phyloP scores from a whole-genome alignment of 2,329 filamentous ascomycete genomes.

The Trichocomaceae sp. region DNA sequence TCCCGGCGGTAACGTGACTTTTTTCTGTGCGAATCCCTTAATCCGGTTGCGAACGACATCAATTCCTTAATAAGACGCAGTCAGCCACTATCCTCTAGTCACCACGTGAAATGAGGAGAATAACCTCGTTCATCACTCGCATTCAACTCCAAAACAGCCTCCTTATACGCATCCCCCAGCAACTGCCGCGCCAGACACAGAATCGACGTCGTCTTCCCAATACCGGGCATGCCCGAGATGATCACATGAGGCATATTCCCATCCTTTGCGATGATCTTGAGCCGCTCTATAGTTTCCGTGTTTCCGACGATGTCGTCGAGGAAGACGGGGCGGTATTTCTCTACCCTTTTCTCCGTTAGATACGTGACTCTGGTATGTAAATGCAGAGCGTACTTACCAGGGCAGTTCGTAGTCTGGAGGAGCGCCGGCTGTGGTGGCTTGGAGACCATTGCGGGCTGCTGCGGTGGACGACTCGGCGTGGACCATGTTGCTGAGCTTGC shows the following conservation, averaged over 20 bases:
- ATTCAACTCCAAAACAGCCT: constrained; percentile 93
- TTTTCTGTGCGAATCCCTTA: constrained; percentile 98
- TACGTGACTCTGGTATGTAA: background rate
- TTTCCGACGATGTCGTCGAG: constrained; percentile 97
- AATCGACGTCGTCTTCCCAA: constrained; percentile 95
- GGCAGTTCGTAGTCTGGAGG: constrained; percentile 44
- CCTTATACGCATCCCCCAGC: constrained; percentile 89
- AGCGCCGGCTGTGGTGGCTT: constrained; percentile 34
- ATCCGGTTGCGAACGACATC: constrained; percentile 96
- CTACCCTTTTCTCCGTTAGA: constrained; percentile 61
- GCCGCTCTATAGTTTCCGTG: constrained; percentile 90
- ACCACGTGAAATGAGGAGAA: background rate
- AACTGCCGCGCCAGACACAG: constrained; percentile 87
- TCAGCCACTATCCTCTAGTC: background rate
- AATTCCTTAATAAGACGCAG: constrained; percentile 55
- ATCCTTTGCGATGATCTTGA: constrained; percentile 97
- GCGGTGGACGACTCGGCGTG: constrained; percentile 44
- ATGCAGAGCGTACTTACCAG: constrained; percentile 30
- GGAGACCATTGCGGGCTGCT: constrained; percentile 36
- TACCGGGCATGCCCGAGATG: constrained; percentile 98
- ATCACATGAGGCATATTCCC: constrained; percentile 99
- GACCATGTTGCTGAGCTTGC: constrained; percentile 29
- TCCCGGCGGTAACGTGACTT: constrained; percentile 85
- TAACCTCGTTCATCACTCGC: constrained; percentile 86
- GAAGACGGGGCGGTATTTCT: constrained; percentile 93